phyloP scores from a whole-genome alignment of 208 protist species.

The Trypanosoma melophagium region DNA sequence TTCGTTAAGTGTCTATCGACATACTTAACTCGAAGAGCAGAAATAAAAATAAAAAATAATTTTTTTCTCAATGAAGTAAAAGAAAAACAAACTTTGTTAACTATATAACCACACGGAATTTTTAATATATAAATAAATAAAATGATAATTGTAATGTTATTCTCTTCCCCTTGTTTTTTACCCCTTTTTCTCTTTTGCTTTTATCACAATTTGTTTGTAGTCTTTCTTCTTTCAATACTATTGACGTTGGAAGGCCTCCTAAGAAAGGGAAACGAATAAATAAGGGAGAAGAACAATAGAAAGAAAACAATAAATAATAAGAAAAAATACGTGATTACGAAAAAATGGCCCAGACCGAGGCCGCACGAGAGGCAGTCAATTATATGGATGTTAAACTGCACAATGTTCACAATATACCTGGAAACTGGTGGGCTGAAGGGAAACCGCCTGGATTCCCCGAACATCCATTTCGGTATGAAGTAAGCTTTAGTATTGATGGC shows the following conservation, averaged over 20 bases:
- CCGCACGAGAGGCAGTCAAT: conserved; percentile 36
- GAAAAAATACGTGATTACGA: not conserved
- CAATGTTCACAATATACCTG: conserved; percentile 51
- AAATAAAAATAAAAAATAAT: too few relatives aligned
- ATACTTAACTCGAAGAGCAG: too few relatives aligned
- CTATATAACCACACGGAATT: too few relatives aligned
- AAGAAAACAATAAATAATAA: not conserved
- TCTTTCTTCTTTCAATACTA: not conserved
- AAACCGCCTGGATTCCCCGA: conserved; percentile 22
- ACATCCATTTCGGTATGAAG: conserved; percentile 32
- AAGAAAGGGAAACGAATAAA: not conserved
- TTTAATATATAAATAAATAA: too few relatives aligned
- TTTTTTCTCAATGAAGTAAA: too few relatives aligned
- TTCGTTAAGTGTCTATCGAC: too few relatives aligned
- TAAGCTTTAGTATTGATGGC: conserved; percentile 22
- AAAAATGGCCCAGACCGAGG: conserved; percentile 1
- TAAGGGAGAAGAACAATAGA: not conserved
- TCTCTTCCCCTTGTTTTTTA: not conserved
- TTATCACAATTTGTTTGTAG: not conserved
- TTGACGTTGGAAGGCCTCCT: not conserved
- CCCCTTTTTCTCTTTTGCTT: not conserved
- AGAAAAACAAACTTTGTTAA: too few relatives aligned
- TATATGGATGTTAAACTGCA: conserved; percentile 80
- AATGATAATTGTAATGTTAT: not conserved
- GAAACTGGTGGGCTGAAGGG: conserved; percentile 53